Percentiles rank a stretch among this genome's conserved stretches.
phyloP scores from a whole-genome alignment of 176 grass and related monocot genomes.

The Neostapfia colusana region DNA sequence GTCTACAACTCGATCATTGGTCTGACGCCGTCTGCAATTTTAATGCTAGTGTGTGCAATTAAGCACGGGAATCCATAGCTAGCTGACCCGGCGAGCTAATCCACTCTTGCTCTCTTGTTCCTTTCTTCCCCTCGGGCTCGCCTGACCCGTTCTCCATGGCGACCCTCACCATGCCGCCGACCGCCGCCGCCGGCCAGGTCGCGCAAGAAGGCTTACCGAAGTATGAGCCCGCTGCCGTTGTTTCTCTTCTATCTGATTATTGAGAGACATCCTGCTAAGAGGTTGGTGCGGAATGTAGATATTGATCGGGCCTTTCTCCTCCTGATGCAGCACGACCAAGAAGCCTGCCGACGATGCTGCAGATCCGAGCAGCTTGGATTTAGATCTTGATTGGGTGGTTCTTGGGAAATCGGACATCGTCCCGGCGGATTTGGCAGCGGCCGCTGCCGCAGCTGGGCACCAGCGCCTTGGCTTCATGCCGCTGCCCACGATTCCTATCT shows the following conservation, averaged over 20 bases:
- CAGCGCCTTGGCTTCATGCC: constrained; percentile 39
- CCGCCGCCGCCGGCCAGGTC: constrained; percentile 12
- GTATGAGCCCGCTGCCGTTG: not conserved
- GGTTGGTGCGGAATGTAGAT: not conserved
- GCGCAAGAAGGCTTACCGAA: not conserved
- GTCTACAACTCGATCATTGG: not conserved
- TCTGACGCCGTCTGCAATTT: not conserved
- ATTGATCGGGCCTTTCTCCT: not conserved
- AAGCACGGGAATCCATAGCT: constrained; percentile 29
- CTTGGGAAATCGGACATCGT: constrained; percentile 44
- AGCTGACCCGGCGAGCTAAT: constrained; percentile 27
- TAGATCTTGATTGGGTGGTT: constrained; percentile 51
- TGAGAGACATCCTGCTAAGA: not conserved
- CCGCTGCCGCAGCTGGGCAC: not conserved
- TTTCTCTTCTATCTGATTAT: not conserved
- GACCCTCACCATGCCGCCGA: constrained; percentile 29
- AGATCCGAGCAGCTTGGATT: constrained; percentile 40
- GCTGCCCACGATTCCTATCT: constrained; percentile 50
- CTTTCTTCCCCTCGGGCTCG: constrained; percentile 21
- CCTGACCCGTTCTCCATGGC: constrained; percentile 40
- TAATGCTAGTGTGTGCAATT: constrained; percentile 25
- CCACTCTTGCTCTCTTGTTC: constrained; percentile 1
- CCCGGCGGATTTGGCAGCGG: constrained; percentile 35
- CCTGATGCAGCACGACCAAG: constrained; percentile 10
- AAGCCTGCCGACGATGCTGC: not conserved